Evolutionary conservation across 2,329 filamentous ascomycete species (phyloP), one percentile per base, ranked within the genome.

Genomic region (Beauveria caledonica): DNA sequence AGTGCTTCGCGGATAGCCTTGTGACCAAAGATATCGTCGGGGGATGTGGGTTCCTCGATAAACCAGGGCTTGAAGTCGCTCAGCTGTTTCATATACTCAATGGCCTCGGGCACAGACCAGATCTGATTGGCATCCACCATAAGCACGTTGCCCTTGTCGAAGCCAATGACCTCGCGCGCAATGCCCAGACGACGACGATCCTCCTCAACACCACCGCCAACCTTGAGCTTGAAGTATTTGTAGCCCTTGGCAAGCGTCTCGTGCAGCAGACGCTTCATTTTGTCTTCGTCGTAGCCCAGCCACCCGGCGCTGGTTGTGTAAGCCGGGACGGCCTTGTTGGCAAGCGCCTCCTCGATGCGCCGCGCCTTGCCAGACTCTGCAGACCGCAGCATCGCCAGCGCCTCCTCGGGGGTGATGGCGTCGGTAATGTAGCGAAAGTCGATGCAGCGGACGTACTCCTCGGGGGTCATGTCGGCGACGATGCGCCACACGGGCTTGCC

Each of bases 401-500:
- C 91, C 73, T 96, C 92, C 45, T 90, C 87, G 0, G 89, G 90
- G 0, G 91, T 96, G 65, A 96, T 80, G n/a, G 90, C 91, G 74
- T 96, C 92, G 25, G 89, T 94, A 73, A 96, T 95, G 76, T 97
- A 96, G 54, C 92, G 83, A 78, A 96, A 97, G 76, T 96, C 92
- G 71, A 97, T 92, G 76, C 92, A 93, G 62, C 80, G 76, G 56
- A 96, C 91, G 56, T 95, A 85, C 76, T 96, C 87, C 75, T 94
- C 88, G 1, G 92, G 90, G 3, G 82, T 87, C 89, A 96, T 95
- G 66, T 96, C 92, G 11, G 89, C 88, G 25, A 97, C 88, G 63
- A 97, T 87, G 62, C 86, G 83, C 92, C 92, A 96, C 15, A 96
- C 90, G 3, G 92, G 92, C 78, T 96, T 96, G 65, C 83, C 81